Evolutionary conservation across 345 rosid genomes (phyloP), one percentile per base, ranked within the genome.

Genomic region (Hirschfeldia incana): DNA sequence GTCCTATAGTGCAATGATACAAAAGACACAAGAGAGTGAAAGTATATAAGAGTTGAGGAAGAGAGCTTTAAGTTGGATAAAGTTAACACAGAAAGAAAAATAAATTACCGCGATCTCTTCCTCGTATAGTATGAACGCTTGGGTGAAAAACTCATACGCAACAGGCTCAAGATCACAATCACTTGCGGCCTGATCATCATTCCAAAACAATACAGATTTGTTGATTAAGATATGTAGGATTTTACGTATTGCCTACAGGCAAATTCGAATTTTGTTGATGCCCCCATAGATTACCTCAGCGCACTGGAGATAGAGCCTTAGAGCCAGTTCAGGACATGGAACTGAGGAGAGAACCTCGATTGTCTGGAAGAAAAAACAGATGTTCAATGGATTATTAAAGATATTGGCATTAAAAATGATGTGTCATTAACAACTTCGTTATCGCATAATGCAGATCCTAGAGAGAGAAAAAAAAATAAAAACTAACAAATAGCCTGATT

Each of bases 61-160:
- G 29, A 72, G 46, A 57, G 2, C 10, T 71, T 29, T 13, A n/a
- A 66, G 36, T 12, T 21, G 15, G 2, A 51, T 13, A 11, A 46
- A 72, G 70, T 59, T 81, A 53, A 81, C 28, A 36, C 30, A 58
- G 59, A 15, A 46, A 51, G 57, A 37, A 65, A 36, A 8, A 26
- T 39, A 32, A 79, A 83, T 80, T 85, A 92, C 97, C 85, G 89
- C 89, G 51, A 94, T 82, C 80, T 94, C 98, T 85, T 94, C 97
- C 87, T 94, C 98, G 67, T 94, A 92, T 37, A 92, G 69, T 73
- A 90, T 81, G 78, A 89, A 94, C 0, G 91, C 96, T 81, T 90
- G 98, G 27, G 97, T 89, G 72, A 90, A 89, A 81, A 87, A 88
- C 74, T 94, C 96, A 79, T 92, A 94, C 34, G 98, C 96, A 78